Percentiles rank a stretch among this genome's conserved stretches.
phyloP scores from a whole-genome alignment of 306 rosid genomes.

The Prunus mongolica region DNA sequence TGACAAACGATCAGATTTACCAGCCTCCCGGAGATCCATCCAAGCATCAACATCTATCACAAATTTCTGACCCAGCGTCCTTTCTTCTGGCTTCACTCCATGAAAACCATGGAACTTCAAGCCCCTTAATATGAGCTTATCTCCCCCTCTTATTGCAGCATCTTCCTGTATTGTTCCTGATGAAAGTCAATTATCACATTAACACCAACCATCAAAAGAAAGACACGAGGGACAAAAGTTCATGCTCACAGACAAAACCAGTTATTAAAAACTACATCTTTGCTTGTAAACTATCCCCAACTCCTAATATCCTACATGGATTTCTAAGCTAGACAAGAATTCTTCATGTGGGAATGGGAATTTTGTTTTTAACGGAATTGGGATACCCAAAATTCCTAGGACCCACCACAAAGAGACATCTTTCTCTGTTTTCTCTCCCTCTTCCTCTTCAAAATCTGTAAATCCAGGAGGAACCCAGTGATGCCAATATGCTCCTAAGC shows the following conservation, averaged over 20 bases:
- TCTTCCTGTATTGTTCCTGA: conserved; percentile 42
- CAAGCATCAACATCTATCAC: conserved; percentile 82
- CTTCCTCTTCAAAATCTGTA: background rate
- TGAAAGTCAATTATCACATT: background rate
- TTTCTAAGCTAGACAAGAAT: background rate
- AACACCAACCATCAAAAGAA: background rate
- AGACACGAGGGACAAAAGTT: background rate
- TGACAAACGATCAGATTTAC: conserved; percentile 55
- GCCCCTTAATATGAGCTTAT: conserved; percentile 75
- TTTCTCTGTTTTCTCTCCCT: background rate
- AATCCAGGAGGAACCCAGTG: background rate
- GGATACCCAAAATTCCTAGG: background rate
- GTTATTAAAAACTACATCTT: background rate
- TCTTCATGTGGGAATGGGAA: background rate
- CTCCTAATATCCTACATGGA: background rate
- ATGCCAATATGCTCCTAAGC: background rate
- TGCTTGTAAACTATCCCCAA: background rate
- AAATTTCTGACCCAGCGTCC: conserved; percentile 72
- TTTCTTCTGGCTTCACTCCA: conserved; percentile 70
- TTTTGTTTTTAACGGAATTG: background rate
- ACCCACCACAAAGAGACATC: background rate
- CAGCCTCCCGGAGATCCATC: conserved; percentile 84
- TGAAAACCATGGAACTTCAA: conserved; percentile 78
- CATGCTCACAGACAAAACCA: background rate
- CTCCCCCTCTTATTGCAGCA: conserved; percentile 42